A percentile compares a stretch with the other conserved stretches of the same genome.
Conservation (phyloP, 2,329 filamentous ascomycete species). For the Cladosporium cucumerinum region DNA sequence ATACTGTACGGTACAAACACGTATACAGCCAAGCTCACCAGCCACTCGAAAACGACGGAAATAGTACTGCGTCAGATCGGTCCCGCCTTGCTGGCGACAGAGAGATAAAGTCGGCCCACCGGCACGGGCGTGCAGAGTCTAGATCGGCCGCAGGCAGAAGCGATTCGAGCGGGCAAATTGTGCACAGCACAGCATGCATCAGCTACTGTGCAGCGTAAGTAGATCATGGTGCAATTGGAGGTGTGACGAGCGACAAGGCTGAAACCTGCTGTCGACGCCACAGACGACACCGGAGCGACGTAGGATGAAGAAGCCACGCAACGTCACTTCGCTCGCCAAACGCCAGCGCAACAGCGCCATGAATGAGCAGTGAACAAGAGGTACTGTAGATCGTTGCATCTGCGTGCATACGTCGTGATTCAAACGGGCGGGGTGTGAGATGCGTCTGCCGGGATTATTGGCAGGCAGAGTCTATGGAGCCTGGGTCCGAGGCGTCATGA, state of each 20-base stretch:
- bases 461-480: neutral
- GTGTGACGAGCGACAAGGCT: neutral
- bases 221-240: neutral
- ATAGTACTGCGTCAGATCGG: neutral
- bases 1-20: neutral
- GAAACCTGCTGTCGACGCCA: neutral
- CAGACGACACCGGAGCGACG: neutral
- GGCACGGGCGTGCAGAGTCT: neutral
- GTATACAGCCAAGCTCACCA: neutral
- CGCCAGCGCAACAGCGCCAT: slow-evolving; percentile 1
- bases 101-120: neutral
- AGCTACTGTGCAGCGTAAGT: neutral
- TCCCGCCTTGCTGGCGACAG: neutral
- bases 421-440: neutral
- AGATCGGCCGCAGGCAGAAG: neutral
- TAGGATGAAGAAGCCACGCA: neutral
- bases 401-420: slow-evolving; percentile 7
- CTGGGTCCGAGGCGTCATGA: neutral
- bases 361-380: neutral
- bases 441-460: neutral
- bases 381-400: slow-evolving; percentile 4
- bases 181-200: neutral
- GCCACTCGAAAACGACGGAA: neutral
- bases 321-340: neutral
- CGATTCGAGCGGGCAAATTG: neutral